Percentiles rank a stretch among this genome's conserved stretches.
These are phyloP conservation scores for Novymonas esmeraldas DNA, from an alignment of 208 protist genomes.

Conservation along the genomic window DNA sequence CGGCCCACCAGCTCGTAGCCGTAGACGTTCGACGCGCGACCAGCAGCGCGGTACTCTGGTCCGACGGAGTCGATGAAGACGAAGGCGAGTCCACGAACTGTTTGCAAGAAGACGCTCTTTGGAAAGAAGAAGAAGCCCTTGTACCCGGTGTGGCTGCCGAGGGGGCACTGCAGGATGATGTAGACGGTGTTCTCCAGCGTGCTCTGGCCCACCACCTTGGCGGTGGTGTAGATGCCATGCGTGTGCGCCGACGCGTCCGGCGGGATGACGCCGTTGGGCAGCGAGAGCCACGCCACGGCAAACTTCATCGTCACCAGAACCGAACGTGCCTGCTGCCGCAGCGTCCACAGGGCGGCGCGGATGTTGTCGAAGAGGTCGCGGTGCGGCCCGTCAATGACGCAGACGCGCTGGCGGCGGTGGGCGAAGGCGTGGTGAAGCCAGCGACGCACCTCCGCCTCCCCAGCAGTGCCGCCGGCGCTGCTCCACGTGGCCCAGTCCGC, in stretches of 20 bases:
- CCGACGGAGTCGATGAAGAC: slow-evolving; percentile 54
- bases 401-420: slow-evolving; percentile 55
- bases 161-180: slow-evolving; percentile 79
- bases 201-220: slow-evolving; percentile 77
- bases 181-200: slow-evolving; percentile 56
- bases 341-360: slow-evolving; percentile 72
- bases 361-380: slow-evolving; percentile 80
- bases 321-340: slow-evolving; percentile 59
- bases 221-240: slow-evolving; percentile 70
- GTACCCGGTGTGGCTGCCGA: slow-evolving; percentile 52
- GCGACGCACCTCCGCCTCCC: slow-evolving; percentile 26
- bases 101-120: slow-evolving; percentile 61
- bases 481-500: slow-evolving; percentile 60
- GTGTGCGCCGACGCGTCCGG: slow-evolving; percentile 23
- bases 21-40: slow-evolving; percentile 13
- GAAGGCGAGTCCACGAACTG: slow-evolving; percentile 42
- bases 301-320: slow-evolving; percentile 74
- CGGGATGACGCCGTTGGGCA: slow-evolving; percentile 62
- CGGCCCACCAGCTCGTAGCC: slow-evolving; percentile 21
- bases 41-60: slow-evolving; percentile 22
- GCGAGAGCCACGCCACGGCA: slow-evolving; percentile 56
- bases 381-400: slow-evolving; percentile 68
- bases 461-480: slow-evolving; percentile 6
- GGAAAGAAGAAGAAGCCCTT: slow-evolving; percentile 73
- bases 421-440: slow-evolving; percentile 65